These are phyloP conservation scores for Fraxinus americana DNA, from an alignment of 257 asterid species.

Conservation along the genomic window DNA sequence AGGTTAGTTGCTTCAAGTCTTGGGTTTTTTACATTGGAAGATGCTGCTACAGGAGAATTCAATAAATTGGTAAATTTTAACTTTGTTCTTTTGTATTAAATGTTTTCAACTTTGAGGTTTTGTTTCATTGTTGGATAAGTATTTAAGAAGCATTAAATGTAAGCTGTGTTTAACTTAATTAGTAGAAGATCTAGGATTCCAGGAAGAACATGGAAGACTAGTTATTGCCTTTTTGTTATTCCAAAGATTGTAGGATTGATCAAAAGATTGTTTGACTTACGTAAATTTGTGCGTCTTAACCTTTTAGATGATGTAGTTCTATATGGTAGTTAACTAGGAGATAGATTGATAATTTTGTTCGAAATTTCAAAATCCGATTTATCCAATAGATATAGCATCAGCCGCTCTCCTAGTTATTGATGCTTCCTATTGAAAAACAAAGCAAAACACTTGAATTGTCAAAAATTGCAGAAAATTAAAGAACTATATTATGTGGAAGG, in stretches of 20 bases:
- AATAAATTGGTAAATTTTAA: background rate
- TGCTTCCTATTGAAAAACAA: background rate
- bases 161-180: background rate
- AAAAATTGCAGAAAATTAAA: background rate
- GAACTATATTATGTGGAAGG: background rate
- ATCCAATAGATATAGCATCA: background rate
- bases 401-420: background rate
- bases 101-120: background rate
- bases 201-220: background rate
- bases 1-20: slow-evolving; percentile 24
- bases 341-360: background rate
- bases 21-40: background rate
- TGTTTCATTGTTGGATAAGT: background rate
- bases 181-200: too few species aligned
- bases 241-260: background rate
- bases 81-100: background rate
- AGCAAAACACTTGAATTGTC: background rate
- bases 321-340: background rate
- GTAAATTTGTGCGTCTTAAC: too few species aligned
- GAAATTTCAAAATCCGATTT: too few species aligned
- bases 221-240: background rate
- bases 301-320: too few species aligned
- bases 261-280: too few species aligned
- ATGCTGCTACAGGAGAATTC: background rate
- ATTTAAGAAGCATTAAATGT: background rate